Evolutionary conservation across 176 grass and related monocot genomes (phyloP), one percentile per base, ranked within the genome.

Genomic region (Thinopyrum elongatum): DNA sequence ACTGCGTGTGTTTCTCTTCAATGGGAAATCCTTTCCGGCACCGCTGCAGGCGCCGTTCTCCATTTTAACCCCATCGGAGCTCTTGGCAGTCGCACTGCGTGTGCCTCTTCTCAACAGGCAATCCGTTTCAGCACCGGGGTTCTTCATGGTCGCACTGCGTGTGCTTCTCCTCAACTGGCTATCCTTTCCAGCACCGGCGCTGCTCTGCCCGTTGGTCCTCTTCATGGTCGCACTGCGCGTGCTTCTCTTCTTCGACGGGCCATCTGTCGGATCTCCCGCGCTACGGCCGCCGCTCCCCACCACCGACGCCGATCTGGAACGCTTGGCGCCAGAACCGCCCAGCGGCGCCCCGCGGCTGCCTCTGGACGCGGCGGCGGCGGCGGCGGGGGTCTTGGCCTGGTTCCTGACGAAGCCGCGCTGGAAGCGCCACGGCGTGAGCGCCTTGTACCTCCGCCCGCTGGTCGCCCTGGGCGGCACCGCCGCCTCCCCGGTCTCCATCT

Each of bases 361-460:
- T 23, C 16, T 17, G 66, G 80, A 36, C 27, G 38, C 7, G 22
- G 64, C 33, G 10, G 80, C 39, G n/a, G 38, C 7, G 22, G 64
- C 33, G 46, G 58, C 14, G 25, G 80, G 21, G 33, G 3, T n/a
- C 61, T 77, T 85, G 82, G 26, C 23, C 23, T 46, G 81, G 14
- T 33, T 4, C 90, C 86, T 80, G 70, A 78, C 82, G 86, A 42
- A 72, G 51, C 64, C 25, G 19, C 49, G 63, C 78, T 81, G 86
- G 90, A 91, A 91, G 38, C 90, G 90, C 90, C 90, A 91, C 10
- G 82, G 2, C 55, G 16, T 31, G 55, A 85, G 14, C 41, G 65
- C 82, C 78, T 91, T 91, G 82, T 71, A 76, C 77, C 82, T 84
- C 90, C 41, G 77, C 70, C 19, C 25, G 31, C 86, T 72, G 39